These are phyloP conservation scores for Coemansia brasiliensis DNA, from an alignment of 192 early-diverging fungal genomes.

Conservation along the genomic window DNA sequence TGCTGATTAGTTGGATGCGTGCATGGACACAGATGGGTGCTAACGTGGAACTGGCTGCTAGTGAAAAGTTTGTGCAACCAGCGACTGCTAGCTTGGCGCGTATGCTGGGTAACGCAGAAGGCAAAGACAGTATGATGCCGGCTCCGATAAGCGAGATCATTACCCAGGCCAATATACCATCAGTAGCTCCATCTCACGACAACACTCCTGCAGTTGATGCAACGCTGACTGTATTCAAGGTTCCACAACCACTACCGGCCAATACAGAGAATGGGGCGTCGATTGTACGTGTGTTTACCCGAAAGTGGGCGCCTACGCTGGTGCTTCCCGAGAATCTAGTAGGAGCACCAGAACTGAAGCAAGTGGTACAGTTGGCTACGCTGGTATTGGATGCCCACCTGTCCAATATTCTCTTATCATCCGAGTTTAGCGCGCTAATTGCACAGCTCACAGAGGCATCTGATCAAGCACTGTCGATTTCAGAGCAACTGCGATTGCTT, in stretches of 20 bases:
- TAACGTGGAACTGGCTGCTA: constrained; percentile 49
- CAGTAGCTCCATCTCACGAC: background rate
- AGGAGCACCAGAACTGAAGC: constrained; percentile 35
- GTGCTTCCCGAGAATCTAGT: constrained; percentile 22
- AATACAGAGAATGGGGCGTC: background rate
- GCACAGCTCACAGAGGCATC: constrained; percentile 35
- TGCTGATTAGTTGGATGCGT: constrained; percentile 40
- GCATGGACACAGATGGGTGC: constrained; percentile 36
- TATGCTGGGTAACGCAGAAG: background rate
- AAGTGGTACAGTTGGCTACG: constrained; percentile 35
- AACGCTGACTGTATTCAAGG: constrained; percentile 33
- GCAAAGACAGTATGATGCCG: background rate
- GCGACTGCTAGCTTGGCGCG: background rate
- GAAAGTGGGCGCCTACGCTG: constrained; percentile 45
- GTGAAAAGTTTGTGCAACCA: constrained; percentile 24
- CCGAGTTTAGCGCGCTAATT: constrained; percentile 32
- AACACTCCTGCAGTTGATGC: constrained; percentile 37
- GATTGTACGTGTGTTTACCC: constrained; percentile 36
- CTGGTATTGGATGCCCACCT: constrained; percentile 45
- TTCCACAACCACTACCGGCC: background rate
- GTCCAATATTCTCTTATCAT: constrained; percentile 40
- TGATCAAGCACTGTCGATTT: constrained; percentile 39
- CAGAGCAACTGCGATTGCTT: constrained; percentile 49
- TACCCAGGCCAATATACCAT: constrained; percentile 6
- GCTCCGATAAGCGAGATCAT: constrained; percentile 15